Percentiles rank a stretch among this genome's conserved stretches.
Evolutionary conservation across 108 stramenopile genomes (phyloP).

Genomic region (Nitzschia sp.): DNA sequence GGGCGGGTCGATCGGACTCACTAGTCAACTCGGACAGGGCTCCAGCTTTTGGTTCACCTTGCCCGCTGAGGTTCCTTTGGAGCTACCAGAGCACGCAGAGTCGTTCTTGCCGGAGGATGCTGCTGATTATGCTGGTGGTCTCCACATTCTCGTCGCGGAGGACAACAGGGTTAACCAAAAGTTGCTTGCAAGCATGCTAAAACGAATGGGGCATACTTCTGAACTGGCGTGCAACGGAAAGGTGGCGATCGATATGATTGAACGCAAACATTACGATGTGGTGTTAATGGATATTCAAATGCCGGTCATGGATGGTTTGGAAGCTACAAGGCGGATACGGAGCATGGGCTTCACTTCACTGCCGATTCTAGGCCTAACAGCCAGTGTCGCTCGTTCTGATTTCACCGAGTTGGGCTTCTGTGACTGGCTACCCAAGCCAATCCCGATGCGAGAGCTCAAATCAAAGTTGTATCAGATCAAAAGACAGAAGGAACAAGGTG

Average conservation of each 20-base stretch:
- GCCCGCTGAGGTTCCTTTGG: slow-evolving; percentile 21
- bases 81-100: not conserved
- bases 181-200: slow-evolving; percentile 34
- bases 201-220: slow-evolving; percentile 36
- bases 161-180: slow-evolving; percentile 63
- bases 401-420: slow-evolving; percentile 31
- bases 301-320: slow-evolving; percentile 72
- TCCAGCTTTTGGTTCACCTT: slow-evolving; percentile 40
- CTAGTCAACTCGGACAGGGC: slow-evolving; percentile 33
- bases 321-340: slow-evolving; percentile 28
- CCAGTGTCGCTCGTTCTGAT: slow-evolving; percentile 27
- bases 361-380: slow-evolving; percentile 53
- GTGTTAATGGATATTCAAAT: slow-evolving; percentile 76
- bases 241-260: not conserved
- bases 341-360: not conserved
- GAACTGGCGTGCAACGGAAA: slow-evolving; percentile 37
- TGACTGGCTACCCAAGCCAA: slow-evolving; percentile 28
- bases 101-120: not conserved
- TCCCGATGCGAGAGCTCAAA: slow-evolving; percentile 27
- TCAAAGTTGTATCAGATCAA: slow-evolving; percentile 9
- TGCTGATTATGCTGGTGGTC: not conserved
- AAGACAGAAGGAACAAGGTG: no score
- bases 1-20: slow-evolving; percentile 48
- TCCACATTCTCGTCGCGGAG: slow-evolving; percentile 50
- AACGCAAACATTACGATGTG: slow-evolving; percentile 33